A percentile compares a stretch with the other conserved stretches of the same genome.
phyloP scores from a whole-genome alignment of 2,329 filamentous ascomycete species.

The Stachybotrys elegans region DNA sequence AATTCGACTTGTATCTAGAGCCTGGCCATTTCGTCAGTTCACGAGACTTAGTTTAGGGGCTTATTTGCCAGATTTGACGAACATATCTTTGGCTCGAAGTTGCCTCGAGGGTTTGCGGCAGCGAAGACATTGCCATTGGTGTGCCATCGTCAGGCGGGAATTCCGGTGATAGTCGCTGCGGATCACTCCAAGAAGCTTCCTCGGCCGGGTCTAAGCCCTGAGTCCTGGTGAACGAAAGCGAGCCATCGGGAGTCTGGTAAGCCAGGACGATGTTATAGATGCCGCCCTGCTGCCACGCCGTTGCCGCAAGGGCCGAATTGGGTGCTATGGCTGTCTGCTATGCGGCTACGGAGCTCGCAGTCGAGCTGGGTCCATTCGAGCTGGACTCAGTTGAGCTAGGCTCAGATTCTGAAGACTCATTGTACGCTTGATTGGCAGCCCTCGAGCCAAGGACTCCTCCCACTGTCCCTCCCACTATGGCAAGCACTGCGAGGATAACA shows the following conservation, averaged over 20 bases:
- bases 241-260: neutral
- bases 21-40: neutral
- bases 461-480: slow-evolving; percentile 1
- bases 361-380: neutral
- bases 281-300: neutral
- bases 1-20: neutral
- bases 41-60: too few relatives aligned
- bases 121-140: neutral
- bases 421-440: neutral
- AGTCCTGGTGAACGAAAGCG: neutral
- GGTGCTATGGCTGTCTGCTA: neutral
- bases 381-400: neutral
- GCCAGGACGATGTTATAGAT: neutral
- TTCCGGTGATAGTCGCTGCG: neutral
- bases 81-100: neutral
- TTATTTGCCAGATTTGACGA: too few relatives aligned
- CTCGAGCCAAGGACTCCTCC: neutral
- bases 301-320: neutral
- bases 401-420: neutral
- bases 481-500: neutral
- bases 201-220: neutral
- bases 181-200: neutral
- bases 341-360: neutral
- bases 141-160: neutral
- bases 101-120: neutral